Conservation (phyloP, 805 yeast genomes). For the Suhomyces tanzawaensis region DNA sequence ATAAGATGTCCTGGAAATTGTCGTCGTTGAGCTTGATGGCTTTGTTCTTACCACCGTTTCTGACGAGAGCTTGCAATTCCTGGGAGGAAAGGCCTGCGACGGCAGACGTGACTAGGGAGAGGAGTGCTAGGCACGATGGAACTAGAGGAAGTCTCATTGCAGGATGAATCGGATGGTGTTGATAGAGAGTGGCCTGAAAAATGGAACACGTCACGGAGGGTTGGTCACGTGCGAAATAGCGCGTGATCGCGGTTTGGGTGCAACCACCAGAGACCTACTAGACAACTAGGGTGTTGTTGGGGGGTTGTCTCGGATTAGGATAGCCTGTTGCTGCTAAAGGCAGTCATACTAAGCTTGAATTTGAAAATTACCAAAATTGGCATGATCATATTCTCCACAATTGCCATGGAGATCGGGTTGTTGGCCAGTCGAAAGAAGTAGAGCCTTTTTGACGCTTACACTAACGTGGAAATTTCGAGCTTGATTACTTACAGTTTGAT, state of each 20-base stretch:
- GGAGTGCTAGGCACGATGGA: constrained; percentile 9
- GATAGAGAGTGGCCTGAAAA: background rate
- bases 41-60: constrained; percentile 16
- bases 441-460: too few species aligned
- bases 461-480: too few species aligned
- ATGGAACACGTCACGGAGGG: constrained; percentile 3
- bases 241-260: constrained; percentile 1
- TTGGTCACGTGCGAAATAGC: background rate
- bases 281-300: background rate
- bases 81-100: constrained; percentile 23
- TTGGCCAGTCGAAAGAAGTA: too few species aligned
- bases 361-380: too few species aligned
- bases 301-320: too few species aligned
- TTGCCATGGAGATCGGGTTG: too few species aligned
- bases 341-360: too few species aligned
- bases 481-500: too few species aligned
- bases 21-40: constrained; percentile 43
- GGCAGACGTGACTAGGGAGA: constrained; percentile 14
- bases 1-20: constrained; percentile 55
- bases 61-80: constrained; percentile 20
- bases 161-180: background rate
- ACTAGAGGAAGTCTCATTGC: constrained; percentile 1
- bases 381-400: too few species aligned
- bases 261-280: too few species aligned
- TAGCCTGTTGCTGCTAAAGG: too few species aligned